A percentile compares a stretch with the other conserved stretches of the same genome.
Conservation (phyloP, 2,329 filamentous ascomycete species). For the Fusarium sp. region DNA sequence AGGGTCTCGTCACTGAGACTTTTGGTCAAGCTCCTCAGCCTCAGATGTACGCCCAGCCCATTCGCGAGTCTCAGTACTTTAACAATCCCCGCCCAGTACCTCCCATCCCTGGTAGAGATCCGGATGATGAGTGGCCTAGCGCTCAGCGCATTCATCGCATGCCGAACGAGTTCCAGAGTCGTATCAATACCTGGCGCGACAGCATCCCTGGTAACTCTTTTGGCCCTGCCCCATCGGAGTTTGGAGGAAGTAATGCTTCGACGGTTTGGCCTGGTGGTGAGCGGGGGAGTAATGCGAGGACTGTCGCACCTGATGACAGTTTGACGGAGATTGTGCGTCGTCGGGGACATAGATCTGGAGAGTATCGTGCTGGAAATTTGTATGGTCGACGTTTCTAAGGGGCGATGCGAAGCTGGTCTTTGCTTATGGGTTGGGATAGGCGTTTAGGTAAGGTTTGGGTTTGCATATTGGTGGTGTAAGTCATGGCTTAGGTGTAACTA, state of each 20-base stretch:
- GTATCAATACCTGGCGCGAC: slow-evolving; percentile 19
- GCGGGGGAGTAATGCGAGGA: neutral
- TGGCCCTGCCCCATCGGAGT: slow-evolving; percentile 4
- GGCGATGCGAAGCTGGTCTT: neutral
- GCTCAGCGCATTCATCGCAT: neutral
- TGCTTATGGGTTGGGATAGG: neutral
- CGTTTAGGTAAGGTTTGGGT: neutral
- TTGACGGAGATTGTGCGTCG: neutral
- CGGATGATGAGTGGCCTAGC: neutral
- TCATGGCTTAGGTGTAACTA: neutral
- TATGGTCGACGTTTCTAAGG: neutral
- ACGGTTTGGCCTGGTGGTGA: slow-evolving; percentile 25
- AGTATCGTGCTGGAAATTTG: too few relatives aligned
- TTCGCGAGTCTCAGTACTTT: slow-evolving; percentile 14
- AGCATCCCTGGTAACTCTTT: neutral
- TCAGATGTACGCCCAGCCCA: neutral
- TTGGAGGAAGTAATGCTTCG: slow-evolving; percentile 14
- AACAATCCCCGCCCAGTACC: slow-evolving; percentile 1
- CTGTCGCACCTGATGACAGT: slow-evolving; percentile 18
- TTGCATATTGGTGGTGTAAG: neutral
- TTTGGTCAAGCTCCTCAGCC: slow-evolving; percentile 1
- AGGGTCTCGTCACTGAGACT: neutral
- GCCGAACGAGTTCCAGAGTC: neutral
- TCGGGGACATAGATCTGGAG: neutral
- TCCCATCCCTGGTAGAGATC: neutral